Evolutionary conservation across 2,329 filamentous ascomycete genomes (phyloP).

Genomic region (Ophiostoma pallidulum): DNA sequence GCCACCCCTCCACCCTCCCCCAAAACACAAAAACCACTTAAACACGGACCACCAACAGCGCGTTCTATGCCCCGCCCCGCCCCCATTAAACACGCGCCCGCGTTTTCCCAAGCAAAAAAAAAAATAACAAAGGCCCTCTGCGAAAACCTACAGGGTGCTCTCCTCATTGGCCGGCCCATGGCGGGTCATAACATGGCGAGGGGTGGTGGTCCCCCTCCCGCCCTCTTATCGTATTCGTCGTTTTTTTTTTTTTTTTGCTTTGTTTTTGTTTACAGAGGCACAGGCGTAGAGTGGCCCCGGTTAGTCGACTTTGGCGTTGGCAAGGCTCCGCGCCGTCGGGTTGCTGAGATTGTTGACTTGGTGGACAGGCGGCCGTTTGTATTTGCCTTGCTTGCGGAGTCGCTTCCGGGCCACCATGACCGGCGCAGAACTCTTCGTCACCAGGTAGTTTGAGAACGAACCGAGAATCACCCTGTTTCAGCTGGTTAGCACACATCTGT

Average conservation of each 20-base stretch:
- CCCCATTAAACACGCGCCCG: too few species aligned
- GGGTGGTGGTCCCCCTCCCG: too few species aligned
- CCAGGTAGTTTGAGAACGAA: slow-evolving; percentile 94
- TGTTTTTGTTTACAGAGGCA: slow-evolving; percentile 2
- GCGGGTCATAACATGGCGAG: too few species aligned
- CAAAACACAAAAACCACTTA: slow-evolving; percentile 8
- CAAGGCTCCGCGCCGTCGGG: slow-evolving; percentile 55
- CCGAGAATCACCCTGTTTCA: slow-evolving; percentile 71
- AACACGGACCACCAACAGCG: slow-evolving; percentile 1
- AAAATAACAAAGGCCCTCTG: slow-evolving; percentile 4
- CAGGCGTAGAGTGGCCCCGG: too few species aligned
- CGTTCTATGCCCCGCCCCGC: not conserved
- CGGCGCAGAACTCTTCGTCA: slow-evolving; percentile 91
- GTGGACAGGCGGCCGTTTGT: slow-evolving; percentile 59
- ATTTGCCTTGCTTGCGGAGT: slow-evolving; percentile 76
- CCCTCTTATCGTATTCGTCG: too few species aligned
- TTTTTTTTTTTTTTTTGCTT: not conserved
- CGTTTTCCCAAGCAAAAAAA: not conserved
- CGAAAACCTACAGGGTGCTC: too few species aligned
- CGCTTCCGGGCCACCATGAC: slow-evolving; percentile 97
- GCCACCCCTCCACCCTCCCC: not conserved
- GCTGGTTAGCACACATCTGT: slow-evolving; percentile 1
- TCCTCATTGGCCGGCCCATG: too few species aligned
- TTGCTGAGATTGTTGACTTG: slow-evolving; percentile 76
- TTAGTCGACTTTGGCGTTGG: slow-evolving; percentile 67